phyloP scores from a whole-genome alignment of 192 early-diverging fungal genomes.

The Backusella parvicylindrica region DNA sequence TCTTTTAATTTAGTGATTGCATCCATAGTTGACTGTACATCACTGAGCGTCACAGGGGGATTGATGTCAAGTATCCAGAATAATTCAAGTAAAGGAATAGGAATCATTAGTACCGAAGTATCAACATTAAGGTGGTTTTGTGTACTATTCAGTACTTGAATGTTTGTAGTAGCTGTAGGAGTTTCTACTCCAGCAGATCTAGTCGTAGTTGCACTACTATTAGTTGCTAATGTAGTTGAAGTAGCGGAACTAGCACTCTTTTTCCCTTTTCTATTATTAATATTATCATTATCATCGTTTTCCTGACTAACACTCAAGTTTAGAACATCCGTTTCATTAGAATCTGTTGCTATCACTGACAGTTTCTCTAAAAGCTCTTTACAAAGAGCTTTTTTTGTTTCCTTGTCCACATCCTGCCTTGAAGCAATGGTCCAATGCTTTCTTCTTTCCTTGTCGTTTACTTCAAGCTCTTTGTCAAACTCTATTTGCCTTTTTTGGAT shows the following conservation, averaged over 20 bases:
- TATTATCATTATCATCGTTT: background rate
- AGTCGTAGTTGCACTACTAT: background rate
- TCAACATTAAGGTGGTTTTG: background rate
- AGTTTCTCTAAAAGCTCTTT: background rate
- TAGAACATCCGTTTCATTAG: background rate
- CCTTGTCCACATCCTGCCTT: background rate
- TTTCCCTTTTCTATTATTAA: background rate
- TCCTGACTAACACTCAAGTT: background rate
- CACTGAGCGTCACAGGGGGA: background rate
- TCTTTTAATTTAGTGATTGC: background rate
- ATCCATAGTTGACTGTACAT: background rate
- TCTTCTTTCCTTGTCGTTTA: background rate
- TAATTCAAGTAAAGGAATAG: background rate
- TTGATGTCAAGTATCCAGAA: conserved; percentile 8
- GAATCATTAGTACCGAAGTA: background rate
- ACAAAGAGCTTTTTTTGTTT: background rate
- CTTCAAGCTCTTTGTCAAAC: conserved; percentile 2
- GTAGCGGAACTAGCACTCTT: background rate
- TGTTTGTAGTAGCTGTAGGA: background rate
- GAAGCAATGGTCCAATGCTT: background rate
- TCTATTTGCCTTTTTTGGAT: conserved; percentile 2
- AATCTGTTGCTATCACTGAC: background rate
- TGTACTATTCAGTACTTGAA: background rate
- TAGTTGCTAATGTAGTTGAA: background rate
- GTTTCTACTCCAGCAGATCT: background rate